Conservation (phyloP, 2,329 filamentous ascomycete species). For the Diaporthe ampelina region DNA sequence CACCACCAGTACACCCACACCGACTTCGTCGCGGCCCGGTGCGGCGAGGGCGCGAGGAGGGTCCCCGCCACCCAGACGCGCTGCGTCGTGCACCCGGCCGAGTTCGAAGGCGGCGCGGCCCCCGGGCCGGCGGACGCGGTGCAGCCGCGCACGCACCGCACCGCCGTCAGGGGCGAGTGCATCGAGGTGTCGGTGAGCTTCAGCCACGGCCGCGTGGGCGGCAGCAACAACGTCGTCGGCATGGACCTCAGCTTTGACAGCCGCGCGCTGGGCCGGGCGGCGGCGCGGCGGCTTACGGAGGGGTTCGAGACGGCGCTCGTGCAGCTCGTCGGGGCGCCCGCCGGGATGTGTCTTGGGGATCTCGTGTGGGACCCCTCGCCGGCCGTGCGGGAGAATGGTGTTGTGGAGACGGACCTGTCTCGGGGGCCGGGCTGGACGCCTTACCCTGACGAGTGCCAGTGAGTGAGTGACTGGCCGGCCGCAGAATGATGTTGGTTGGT, state of each 20-base stretch:
- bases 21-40: not conserved
- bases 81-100: not conserved
- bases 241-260: not conserved
- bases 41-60: not conserved
- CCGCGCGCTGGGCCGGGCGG: not conserved
- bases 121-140: not conserved
- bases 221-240: not conserved
- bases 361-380: not conserved
- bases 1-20: not conserved
- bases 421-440: not conserved
- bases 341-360: not conserved
- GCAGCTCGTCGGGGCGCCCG: not conserved
- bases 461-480: not conserved
- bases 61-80: not conserved
- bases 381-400: not conserved
- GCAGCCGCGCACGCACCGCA: not conserved
- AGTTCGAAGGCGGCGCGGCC: not conserved
- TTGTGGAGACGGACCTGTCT: not conserved
- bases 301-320: not conserved
- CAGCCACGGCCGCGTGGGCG: not conserved
- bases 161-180: not conserved
- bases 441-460: not conserved
- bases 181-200: not conserved
- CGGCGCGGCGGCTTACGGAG: not conserved
- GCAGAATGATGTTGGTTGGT: not conserved